Conservation (phyloP, 179 eudicot species). For the Camellia oleifera region DNA sequence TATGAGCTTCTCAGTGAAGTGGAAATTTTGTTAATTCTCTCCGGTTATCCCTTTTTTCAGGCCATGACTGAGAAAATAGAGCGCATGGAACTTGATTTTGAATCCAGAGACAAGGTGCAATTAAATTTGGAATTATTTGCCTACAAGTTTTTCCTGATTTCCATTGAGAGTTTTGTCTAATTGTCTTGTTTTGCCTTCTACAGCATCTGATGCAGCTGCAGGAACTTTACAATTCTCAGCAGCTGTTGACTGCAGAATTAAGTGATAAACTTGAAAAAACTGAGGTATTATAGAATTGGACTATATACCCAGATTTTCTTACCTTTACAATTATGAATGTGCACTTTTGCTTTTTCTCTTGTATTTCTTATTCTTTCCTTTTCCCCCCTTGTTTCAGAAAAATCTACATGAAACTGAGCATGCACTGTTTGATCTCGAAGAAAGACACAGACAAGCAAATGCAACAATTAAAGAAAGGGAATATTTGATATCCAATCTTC, state of each 20-base stretch:
- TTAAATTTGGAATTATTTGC: not conserved
- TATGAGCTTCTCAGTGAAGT: constrained; percentile 3
- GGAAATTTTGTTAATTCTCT: constrained; percentile 13
- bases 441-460: constrained; percentile 84
- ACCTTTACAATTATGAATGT: not conserved
- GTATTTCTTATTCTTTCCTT: constrained; percentile 18
- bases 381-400: constrained; percentile 43
- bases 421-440: constrained; percentile 82
- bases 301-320: not conserved
- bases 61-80: constrained; percentile 82
- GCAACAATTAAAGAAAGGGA: constrained; percentile 92
- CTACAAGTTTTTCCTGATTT: constrained; percentile 4
- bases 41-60: constrained; percentile 26
- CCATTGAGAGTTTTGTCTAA: not conserved
- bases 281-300: constrained; percentile 47
- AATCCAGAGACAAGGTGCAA: constrained; percentile 71
- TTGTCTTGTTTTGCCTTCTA: constrained; percentile 2
- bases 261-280: constrained; percentile 74
- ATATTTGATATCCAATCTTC: constrained; percentile 74
- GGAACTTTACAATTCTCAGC: constrained; percentile 76
- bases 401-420: constrained; percentile 82
- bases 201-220: constrained; percentile 82
- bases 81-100: constrained; percentile 77
- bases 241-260: constrained; percentile 61
- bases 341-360: constrained; percentile 4